Conservation (phyloP, 1,139 yeast species). For the Ogataea hybrid region DNA sequence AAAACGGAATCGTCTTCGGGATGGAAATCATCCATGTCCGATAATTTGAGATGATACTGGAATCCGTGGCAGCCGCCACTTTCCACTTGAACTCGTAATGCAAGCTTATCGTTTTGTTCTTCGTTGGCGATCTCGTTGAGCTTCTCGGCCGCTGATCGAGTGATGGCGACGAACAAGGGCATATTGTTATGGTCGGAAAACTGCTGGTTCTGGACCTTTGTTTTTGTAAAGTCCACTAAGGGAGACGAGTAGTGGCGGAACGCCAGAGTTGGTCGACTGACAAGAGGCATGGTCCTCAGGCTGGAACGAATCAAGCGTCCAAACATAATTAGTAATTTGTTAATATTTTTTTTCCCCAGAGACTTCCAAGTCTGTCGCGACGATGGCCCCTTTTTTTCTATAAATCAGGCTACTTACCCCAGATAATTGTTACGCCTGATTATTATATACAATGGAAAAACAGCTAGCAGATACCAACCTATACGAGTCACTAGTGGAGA, state of each 20-base stretch:
- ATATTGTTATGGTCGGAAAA: conserved; percentile 32
- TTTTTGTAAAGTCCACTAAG: conserved; percentile 28
- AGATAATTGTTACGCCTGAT: background rate
- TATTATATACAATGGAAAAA: background rate
- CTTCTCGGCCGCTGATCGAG: conserved; percentile 32
- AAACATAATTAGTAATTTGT: conserved; percentile 1
- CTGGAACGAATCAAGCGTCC: background rate
- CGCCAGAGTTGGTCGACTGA: background rate
- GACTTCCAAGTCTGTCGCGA: background rate
- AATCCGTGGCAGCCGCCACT: conserved; percentile 99
- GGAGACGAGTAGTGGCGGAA: conserved; percentile 12
- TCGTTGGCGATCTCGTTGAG: conserved; percentile 52
- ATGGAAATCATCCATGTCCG: conserved; percentile 45
- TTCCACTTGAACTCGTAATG: conserved; percentile 77
- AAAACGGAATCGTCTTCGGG: conserved; percentile 49
- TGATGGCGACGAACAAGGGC: conserved; percentile 32
- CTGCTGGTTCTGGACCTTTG: conserved; percentile 32
- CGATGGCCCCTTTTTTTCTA: conserved; percentile 2
- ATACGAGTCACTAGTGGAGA: conserved; percentile 1
- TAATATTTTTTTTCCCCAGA: background rate
- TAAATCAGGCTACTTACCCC: conserved; percentile 9
- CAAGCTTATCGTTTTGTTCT: conserved; percentile 61
- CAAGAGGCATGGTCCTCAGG: background rate
- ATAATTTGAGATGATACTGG: conserved; percentile 75
- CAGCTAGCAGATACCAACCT: background rate